These are phyloP conservation scores for Alternaria arbusti DNA, from an alignment of 2,329 filamentous ascomycete species.

Conservation along the genomic window DNA sequence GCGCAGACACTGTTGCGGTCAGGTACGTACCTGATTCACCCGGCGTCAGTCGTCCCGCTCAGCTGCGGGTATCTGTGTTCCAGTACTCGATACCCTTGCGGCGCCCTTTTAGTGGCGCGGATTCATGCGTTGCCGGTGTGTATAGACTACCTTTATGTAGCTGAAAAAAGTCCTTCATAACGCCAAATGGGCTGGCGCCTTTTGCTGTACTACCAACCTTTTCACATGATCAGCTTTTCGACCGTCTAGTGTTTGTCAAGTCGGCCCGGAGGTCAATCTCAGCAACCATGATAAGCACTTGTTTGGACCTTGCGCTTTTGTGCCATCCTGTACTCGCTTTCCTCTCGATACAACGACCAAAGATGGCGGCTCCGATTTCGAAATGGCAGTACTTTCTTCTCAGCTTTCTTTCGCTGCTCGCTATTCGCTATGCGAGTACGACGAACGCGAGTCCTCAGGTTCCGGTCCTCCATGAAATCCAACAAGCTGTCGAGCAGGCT, in stretches of 20 bases:
- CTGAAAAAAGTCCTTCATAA: background rate
- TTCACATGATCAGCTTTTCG: constrained; percentile 9
- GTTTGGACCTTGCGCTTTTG: constrained; percentile 40
- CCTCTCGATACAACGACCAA: constrained; percentile 33
- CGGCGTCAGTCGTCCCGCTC: constrained; percentile 11
- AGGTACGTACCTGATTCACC: constrained; percentile 12
- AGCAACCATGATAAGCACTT: constrained; percentile 32
- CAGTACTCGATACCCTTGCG: constrained; percentile 15
- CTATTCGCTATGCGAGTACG: constrained; percentile 32
- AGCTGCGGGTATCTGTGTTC: constrained; percentile 18
- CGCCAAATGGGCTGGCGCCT: background rate
- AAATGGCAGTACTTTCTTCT: constrained; percentile 36
- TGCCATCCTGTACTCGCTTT: constrained; percentile 42
- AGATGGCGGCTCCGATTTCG: constrained; percentile 29
- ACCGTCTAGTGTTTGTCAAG: background rate
- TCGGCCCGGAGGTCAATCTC: constrained; percentile 4
- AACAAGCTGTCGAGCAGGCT: background rate
- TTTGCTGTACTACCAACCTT: background rate
- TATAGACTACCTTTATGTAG: constrained; percentile 17
- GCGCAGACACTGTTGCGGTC: constrained; percentile 7
- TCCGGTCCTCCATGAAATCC: background rate
- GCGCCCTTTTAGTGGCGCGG: constrained; percentile 30
- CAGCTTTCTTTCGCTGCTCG: constrained; percentile 35
- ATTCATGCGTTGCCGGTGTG: constrained; percentile 25
- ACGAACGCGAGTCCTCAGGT: constrained; percentile 13